Evolutionary conservation across 805 yeast genomes (phyloP).

Genomic region (Pichia deserticola): DNA sequence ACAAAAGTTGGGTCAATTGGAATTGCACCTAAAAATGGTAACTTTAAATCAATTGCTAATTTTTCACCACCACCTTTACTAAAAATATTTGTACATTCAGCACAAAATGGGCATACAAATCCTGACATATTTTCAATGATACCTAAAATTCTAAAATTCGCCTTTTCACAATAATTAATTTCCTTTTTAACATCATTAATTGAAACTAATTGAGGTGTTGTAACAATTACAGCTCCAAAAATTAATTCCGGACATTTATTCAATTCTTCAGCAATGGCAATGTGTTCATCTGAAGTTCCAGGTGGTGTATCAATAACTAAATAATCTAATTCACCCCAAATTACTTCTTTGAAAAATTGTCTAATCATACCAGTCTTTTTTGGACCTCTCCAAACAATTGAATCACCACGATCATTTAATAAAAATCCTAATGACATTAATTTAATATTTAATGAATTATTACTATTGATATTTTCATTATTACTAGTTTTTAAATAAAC

Average conservation of each 20-base stretch:
- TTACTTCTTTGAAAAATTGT: constrained; percentile 84
- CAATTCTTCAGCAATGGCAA: constrained; percentile 90
- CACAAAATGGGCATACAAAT: constrained; percentile 88
- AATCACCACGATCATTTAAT: constrained; percentile 73
- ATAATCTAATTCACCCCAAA: constrained; percentile 81
- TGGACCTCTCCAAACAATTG: constrained; percentile 98
- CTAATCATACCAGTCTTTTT: constrained; percentile 96
- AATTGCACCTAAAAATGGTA: constrained; percentile 74
- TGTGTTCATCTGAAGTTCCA: constrained; percentile 97
- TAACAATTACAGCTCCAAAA: constrained; percentile 91
- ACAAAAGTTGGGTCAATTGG: constrained; percentile 94
- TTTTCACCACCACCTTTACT: constrained; percentile 86
- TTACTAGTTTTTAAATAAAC: constrained; percentile 37
- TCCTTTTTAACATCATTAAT: constrained; percentile 93
- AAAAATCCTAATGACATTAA: constrained; percentile 88
- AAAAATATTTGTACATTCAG: constrained; percentile 86
- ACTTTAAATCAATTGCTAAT: constrained; percentile 52
- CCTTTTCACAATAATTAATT: constrained; percentile 84
- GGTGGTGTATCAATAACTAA: constrained; percentile 95
- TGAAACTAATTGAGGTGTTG: constrained; percentile 93
- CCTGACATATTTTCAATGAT: constrained; percentile 96
- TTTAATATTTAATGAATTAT: constrained; percentile 23
- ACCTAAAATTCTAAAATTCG: constrained; percentile 72
- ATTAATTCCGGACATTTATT: constrained; percentile 49
- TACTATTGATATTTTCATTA: constrained; percentile 16